These are phyloP conservation scores for Musa troglodytarum DNA, from an alignment of 176 grass and related monocot species.

Conservation along the genomic window DNA sequence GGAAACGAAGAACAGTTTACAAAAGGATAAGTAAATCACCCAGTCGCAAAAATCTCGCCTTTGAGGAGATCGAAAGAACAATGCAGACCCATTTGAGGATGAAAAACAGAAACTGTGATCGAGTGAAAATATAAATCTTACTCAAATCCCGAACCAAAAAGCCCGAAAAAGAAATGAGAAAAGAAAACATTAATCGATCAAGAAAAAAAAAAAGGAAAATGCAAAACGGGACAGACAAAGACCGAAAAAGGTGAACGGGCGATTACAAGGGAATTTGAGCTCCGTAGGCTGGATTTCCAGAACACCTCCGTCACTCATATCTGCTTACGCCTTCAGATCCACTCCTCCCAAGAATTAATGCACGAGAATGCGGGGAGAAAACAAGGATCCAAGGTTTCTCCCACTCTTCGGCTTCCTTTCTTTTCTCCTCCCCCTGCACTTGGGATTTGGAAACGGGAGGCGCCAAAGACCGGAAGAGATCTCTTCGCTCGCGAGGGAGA, in stretches of 20 bases:
- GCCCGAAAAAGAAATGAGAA: too few species aligned
- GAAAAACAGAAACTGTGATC: too few species aligned
- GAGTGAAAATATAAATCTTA: too few species aligned
- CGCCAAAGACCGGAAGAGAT: background rate
- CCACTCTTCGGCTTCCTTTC: background rate
- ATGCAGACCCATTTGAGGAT: too few species aligned
- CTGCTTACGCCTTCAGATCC: constrained; percentile 2
- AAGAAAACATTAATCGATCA: background rate
- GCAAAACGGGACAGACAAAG: too few species aligned
- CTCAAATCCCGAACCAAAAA: too few species aligned
- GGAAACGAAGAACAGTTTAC: too few species aligned
- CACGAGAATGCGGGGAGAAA: background rate
- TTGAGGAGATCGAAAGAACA: too few species aligned
- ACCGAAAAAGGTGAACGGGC: background rate
- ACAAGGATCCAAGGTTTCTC: background rate
- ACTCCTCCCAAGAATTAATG: background rate
- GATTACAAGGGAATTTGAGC: constrained; percentile 86
- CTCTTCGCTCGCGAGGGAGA: background rate
- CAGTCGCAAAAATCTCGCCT: too few species aligned
- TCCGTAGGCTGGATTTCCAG: constrained; percentile 88
- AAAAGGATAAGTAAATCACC: too few species aligned
- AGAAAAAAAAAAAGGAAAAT: background rate
- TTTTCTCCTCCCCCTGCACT: background rate
- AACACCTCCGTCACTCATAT: constrained; percentile 30
- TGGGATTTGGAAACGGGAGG: background rate